Base-by-base conservation (phyloP, 768 basidiomycete species). In the Guyanaporus albipodus region DNA sequence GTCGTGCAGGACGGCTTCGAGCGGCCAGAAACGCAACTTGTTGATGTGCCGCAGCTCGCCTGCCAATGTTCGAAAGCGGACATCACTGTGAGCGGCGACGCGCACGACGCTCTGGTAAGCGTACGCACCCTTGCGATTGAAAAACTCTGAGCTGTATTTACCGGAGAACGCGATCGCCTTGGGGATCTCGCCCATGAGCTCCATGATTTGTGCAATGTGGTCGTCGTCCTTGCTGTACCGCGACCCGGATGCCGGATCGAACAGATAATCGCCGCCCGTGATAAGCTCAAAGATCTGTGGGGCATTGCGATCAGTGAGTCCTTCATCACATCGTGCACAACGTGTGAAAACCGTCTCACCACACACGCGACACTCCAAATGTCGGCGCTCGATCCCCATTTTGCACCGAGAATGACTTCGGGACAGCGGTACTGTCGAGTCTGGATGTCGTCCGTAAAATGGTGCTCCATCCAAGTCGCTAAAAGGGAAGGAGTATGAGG, bases 381-480 rank as follows among this genome's bases (percentile, higher is more conserved):
- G 68, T 99, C 96, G 21, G 92, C 93, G 56, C 88, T 92, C 10
- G 91, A 75, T 5, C 91, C 90, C 95, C 95, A 99, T 56, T 91
- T 89, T 2, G 91, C 91, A 35, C 95, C 95, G 2, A 98, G 74
- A 38, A 99, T 94, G 48, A 98, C 95, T 67, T 99, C 95, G 1
- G 96, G 95, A 73, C 91, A 92, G 22, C 96, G 82, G 66, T 98
- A 98, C 60, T 98, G 96, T 60, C 95, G 72, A 22, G 96, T 99
- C 71, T 98, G 88, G 57, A 97, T 98, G 59, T 97, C 96, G 68
- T 99, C 95, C 34, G 96, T 98, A 55, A 98, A 99, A 63, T 98
- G 96, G 55, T 97, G 90, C 59, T 95, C 89, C 24, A 80, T 80
- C 88, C 88, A 90, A 1, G 88, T 91, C 9, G 88, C 88, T 66